Base-by-base conservation (phyloP, 495 filamentous ascomycete species). In the Rostrohypoxylon terebratum region DNA sequence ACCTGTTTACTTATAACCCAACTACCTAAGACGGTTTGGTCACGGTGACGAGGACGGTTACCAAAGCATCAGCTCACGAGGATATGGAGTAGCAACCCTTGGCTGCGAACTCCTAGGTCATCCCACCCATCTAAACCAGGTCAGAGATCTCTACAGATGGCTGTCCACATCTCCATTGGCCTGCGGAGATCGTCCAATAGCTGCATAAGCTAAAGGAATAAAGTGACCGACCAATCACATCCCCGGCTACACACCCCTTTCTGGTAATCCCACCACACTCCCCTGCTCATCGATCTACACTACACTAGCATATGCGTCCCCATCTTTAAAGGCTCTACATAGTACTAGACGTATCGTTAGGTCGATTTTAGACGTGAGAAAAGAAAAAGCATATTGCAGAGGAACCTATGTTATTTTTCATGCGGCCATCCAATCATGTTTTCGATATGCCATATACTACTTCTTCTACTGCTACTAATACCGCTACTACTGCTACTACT, bases 121-220 rank as follows among this genome's bases (percentile, higher is more conserved):
- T 73, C 66, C 71, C 66, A 73, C 71, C 69, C 71, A 74, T 66
- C 61, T 57, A 33, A 69, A 66, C 20, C 42, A 14, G 63, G 42
- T 50, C 50, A 59, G 51, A 36, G 66, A 38, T 59, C 62, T 36
- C 36, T 59, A 50, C 40, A 71, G 55, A 71, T 71, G 68, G 68
- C 62, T 71, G 68, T 57, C 48, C 62, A 59, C 48, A 73, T 57
- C 70, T 65, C 70, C 55, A 73, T 60, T 59, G 58, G 58, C 31
- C 40, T 58, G 57, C 48, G 55, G 64, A 74, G 74, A 78, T 76
- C 73, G 73, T 69, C 74, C 74, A 76, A 78, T 76, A 74, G 55
- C 61, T 72, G 61, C 65, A 57, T 67, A 25, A 68, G 57, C 68
- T 64, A 71, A 47, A 54, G 66, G 58, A 57, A 58, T 60, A 38